phyloP scores from a whole-genome alignment of 106 monocot genomes.

The Apostasia shenzhenica region DNA sequence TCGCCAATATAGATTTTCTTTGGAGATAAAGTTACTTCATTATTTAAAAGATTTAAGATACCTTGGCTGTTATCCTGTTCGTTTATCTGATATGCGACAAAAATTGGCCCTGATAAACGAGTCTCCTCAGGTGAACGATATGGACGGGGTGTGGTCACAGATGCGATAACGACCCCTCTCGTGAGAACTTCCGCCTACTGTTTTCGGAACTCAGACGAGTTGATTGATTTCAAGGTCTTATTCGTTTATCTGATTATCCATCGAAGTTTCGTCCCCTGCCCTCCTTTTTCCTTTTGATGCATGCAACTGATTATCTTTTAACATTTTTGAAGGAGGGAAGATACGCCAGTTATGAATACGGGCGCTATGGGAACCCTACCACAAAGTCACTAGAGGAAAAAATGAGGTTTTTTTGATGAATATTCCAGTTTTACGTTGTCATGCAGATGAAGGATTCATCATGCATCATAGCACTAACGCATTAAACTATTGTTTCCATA shows the following conservation, averaged over 20 bases:
- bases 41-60: neutral
- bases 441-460: too few species aligned
- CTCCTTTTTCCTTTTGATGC: neutral
- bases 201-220: conserved; percentile 78
- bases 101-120: too few species aligned
- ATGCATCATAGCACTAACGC: too few species aligned
- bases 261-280: neutral
- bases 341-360: conserved; percentile 83
- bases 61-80: neutral
- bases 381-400: conserved; percentile 83
- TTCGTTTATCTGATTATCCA: too few species aligned
- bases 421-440: conserved; percentile 3
- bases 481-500: too few species aligned
- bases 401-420: conserved; percentile 76
- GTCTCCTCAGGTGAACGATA: conserved; percentile 64
- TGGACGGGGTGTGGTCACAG: conserved; percentile 62
- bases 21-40: too few species aligned
- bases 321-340: conserved; percentile 66
- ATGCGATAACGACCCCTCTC: conserved; percentile 86
- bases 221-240: conserved; percentile 88
- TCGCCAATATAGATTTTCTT: neutral
- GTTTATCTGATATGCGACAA: neutral
- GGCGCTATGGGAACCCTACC: conserved; percentile 96
- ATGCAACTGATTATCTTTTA: neutral
- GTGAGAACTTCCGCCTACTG: conserved; percentile 92